Evolutionary conservation across 495 filamentous ascomycete species (phyloP), one percentile per base, ranked within the genome.

Genomic region (Trichoderma asperelloides): DNA sequence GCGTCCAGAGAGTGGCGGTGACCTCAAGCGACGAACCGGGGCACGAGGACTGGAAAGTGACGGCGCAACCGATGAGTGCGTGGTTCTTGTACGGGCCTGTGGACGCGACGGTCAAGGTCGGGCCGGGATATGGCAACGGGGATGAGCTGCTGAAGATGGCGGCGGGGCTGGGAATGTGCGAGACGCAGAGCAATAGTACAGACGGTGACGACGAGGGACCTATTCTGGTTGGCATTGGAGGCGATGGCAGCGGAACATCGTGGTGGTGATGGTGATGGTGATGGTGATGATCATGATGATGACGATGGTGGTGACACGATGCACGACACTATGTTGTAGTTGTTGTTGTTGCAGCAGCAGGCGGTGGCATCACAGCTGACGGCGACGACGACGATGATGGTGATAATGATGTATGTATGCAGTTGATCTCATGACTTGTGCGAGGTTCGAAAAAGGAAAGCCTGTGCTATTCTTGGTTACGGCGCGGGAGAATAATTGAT

Each of bases 11-110:
- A 63, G 71, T 49, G 40, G 65, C 12, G 69, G 70, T 12, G 60
- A 65, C 23, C 66, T 73, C 65, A 15, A 63, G 15, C 65, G 33
- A 9, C 8, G 64, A 39, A 43, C 62, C 27, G 55, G 62, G 55
- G 37, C 63, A 70, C 11, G 39, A 62, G 5, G 55, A 18, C 9
- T 27, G 13, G 12, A 73, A 76, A 33, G 69, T 66, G 15, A 70
- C 73, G 62, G 23, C 74, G 37, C 65, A 65, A 66, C 74, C 74
- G 47, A 65, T 74, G 62, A 70, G 68, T 30, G 68, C 70, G 15
- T 76, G 74, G 74, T 70, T 65, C 40, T 23, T 65, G 16, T 65
- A 43, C 21, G 64, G 64, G 23, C 64, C 64, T 3, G 64, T 65
- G 12, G 28, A 65, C 47, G 55, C 55, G 55, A 60, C 25, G 12